Conservation (phyloP, 169 alveolate species). For the Sarcocystis neurona region DNA sequence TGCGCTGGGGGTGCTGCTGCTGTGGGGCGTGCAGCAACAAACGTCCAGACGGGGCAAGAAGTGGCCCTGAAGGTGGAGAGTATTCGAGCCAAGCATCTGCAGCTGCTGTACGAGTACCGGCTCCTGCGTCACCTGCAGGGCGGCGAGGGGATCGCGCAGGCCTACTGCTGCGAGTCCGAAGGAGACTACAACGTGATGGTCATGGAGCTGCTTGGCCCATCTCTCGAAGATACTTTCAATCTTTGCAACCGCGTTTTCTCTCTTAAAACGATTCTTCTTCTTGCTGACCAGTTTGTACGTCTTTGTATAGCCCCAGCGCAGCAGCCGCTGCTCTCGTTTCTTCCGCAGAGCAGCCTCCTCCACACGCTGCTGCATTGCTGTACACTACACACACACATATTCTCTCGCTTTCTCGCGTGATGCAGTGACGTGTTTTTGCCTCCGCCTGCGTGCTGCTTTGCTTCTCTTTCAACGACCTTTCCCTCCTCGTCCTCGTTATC, state of each 20-base stretch:
- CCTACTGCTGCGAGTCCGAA: conserved; percentile 68
- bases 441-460: too few species aligned
- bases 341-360: too few species aligned
- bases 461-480: too few species aligned
- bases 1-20: background rate
- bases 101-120: conserved; percentile 72
- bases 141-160: conserved; percentile 63
- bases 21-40: conserved; percentile 36
- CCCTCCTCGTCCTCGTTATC: too few species aligned
- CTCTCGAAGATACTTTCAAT: conserved; percentile 80
- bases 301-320: background rate
- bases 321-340: background rate
- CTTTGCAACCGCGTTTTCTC: conserved; percentile 93
- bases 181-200: conserved; percentile 79
- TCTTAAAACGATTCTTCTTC: conserved; percentile 92
- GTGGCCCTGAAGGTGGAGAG: conserved; percentile 73
- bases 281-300: conserved; percentile 94
- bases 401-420: too few species aligned
- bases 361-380: too few species aligned
- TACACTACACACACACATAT: too few species aligned
- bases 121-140: conserved; percentile 70
- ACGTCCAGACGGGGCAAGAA: conserved; percentile 71
- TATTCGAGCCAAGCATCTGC: conserved; percentile 78
- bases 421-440: too few species aligned
- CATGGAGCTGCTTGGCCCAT: conserved; percentile 84